A percentile compares a stretch with the other conserved stretches of the same genome.
Conservation (phyloP, 2,329 filamentous ascomycete genomes). For the Nemania bipapillata region DNA sequence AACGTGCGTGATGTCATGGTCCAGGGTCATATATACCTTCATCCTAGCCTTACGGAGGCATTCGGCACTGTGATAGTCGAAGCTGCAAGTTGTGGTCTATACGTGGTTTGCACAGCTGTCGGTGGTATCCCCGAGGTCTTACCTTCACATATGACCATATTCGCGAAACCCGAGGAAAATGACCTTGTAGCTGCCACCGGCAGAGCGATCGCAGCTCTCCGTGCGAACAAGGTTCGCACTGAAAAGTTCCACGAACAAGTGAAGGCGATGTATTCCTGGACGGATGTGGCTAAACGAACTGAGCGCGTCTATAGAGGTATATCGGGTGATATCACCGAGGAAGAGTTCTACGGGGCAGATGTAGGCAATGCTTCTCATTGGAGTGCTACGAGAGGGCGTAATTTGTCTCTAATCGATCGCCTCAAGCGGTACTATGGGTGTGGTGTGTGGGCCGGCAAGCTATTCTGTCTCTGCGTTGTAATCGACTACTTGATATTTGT, state of each 20-base stretch:
- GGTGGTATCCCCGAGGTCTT: slow-evolving; percentile 97
- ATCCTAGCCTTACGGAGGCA: slow-evolving; percentile 93
- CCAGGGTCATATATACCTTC: slow-evolving; percentile 93
- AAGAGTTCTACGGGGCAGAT: slow-evolving; percentile 87
- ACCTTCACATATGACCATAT: slow-evolving; percentile 95
- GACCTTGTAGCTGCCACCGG: slow-evolving; percentile 91
- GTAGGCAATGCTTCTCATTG: slow-evolving; percentile 69
- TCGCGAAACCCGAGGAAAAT: slow-evolving; percentile 95
- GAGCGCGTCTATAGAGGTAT: slow-evolving; percentile 96
- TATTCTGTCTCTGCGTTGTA: slow-evolving; percentile 93
- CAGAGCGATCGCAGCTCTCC: slow-evolving; percentile 85
- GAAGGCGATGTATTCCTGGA: slow-evolving; percentile 98
- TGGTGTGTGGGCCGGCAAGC: slow-evolving; percentile 96
- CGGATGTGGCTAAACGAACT: slow-evolving; percentile 90
- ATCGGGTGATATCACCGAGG: slow-evolving; percentile 82
- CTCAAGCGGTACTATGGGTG: slow-evolving; percentile 97
- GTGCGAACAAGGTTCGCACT: slow-evolving; percentile 86
- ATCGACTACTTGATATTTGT: slow-evolving; percentile 93
- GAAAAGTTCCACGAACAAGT: slow-evolving; percentile 97
- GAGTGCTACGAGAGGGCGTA: slow-evolving; percentile 77
- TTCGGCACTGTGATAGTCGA: slow-evolving; percentile 99
- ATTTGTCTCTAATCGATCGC: slow-evolving; percentile 92
- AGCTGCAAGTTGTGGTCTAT: slow-evolving; percentile 92
- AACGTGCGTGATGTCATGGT: slow-evolving; percentile 98
- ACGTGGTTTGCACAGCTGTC: slow-evolving; percentile 95